A percentile compares a stretch with the other conserved stretches of the same genome.
Evolutionary conservation across 192 early-diverging fungal species (phyloP).

Genomic region (Obelidium mucronatum): DNA sequence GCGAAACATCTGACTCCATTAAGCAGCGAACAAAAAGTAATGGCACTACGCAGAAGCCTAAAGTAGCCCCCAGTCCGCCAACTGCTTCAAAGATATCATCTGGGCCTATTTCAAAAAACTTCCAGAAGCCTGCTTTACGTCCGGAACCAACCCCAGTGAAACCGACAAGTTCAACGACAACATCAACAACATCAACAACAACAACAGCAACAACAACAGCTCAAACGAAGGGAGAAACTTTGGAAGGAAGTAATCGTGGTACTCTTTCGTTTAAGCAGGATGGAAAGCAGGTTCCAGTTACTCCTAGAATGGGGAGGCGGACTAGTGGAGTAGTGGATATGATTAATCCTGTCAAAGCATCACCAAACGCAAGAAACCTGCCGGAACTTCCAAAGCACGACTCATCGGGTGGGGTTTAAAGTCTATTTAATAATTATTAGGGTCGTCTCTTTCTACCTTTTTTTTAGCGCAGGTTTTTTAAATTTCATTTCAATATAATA

Average conservation of each 20-base stretch:
- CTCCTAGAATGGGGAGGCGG: conserved; percentile 24
- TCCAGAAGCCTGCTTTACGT: neutral
- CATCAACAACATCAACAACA: neutral
- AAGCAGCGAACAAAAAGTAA: neutral
- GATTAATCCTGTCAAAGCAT: conserved; percentile 23
- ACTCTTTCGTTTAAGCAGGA: neutral
- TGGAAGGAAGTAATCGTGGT: neutral
- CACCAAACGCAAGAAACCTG: neutral
- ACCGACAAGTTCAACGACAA: too few relatives aligned
- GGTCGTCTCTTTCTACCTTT: too few relatives aligned
- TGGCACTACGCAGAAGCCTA: neutral
- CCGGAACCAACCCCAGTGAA: neutral
- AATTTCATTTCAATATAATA: too few relatives aligned
- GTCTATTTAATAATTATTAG: too few relatives aligned
- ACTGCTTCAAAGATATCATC: neutral
- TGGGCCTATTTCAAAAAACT: conserved; percentile 7
- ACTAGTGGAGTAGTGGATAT: conserved; percentile 18
- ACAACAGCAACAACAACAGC: neutral
- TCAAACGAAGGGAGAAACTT: neutral
- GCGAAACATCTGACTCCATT: neutral
- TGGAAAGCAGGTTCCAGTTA: neutral
- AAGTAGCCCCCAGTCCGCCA: conserved; percentile 1
- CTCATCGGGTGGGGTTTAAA: neutral
- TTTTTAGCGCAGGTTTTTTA: too few relatives aligned
- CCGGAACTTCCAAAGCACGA: conserved; percentile 33